These are phyloP conservation scores for Tetraselmis chui DNA, from an alignment of 139 green algal genomes.

Conservation along the genomic window DNA sequence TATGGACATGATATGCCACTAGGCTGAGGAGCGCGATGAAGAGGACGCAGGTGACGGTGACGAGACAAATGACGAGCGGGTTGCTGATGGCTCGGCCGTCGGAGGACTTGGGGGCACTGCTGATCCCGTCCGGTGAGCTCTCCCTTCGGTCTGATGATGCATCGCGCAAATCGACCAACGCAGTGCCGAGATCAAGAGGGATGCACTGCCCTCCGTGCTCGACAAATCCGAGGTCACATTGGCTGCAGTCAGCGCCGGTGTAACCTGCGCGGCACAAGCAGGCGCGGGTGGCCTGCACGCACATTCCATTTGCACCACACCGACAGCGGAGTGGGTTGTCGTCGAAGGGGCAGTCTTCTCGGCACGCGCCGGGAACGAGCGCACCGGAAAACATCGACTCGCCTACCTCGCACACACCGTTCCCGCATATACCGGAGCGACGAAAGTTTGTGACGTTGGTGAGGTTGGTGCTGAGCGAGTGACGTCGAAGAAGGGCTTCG, in stretches of 20 bases:
- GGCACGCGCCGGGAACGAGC: neutral
- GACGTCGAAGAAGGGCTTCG: neutral
- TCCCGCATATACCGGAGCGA: constrained; percentile 30
- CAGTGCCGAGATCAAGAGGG: neutral
- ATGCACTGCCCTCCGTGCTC: neutral
- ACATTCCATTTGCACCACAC: neutral
- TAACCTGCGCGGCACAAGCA: neutral
- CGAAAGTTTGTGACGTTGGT: neutral
- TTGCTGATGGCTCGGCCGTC: neutral
- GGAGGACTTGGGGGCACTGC: too few relatives aligned
- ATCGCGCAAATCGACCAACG: neutral
- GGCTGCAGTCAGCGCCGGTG: neutral
- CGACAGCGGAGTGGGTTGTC: neutral
- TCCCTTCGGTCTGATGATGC: neutral
- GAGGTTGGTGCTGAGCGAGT: neutral
- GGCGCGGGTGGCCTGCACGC: neutral
- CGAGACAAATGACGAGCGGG: neutral
- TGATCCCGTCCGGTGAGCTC: too few relatives aligned
- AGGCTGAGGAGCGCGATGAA: neutral
- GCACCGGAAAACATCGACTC: neutral
- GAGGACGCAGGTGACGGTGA: neutral
- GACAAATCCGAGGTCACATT: neutral
- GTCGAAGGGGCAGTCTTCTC: neutral
- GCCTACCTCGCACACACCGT: constrained; percentile 44
- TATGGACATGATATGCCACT: neutral